A percentile compares a stretch with the other conserved stretches of the same genome.
Evolutionary conservation across 306 rosid genomes (phyloP).

Genomic region (Styphnolobium japonicum): DNA sequence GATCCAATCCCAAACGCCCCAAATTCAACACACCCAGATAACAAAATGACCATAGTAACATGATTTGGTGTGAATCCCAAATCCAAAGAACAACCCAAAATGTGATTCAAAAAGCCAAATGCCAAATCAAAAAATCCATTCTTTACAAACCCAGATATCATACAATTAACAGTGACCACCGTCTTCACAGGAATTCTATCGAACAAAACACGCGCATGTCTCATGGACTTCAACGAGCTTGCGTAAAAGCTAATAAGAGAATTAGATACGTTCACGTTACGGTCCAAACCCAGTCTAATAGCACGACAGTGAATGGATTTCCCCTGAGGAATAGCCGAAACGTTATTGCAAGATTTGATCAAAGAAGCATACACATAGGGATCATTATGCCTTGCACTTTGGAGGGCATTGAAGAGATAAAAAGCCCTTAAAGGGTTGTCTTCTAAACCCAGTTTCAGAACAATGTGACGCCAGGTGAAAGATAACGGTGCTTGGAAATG

Average conservation of each 20-base stretch:
- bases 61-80: background rate
- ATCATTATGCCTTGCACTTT: background rate
- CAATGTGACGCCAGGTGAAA: background rate
- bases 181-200: background rate
- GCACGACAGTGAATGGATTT: background rate
- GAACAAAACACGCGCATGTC: background rate
- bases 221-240: background rate
- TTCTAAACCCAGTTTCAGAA: background rate
- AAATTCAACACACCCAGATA: background rate
- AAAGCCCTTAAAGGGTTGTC: background rate
- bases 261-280: background rate
- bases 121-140: background rate
- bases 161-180: background rate
- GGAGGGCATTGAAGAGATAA: background rate
- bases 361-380: background rate
- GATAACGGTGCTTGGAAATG: background rate
- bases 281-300: background rate
- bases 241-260: background rate
- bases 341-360: background rate
- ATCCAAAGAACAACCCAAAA: background rate
- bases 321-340: background rate
- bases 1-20: background rate
- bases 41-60: conserved; percentile 1
- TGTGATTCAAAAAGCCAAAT: background rate
- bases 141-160: background rate